Percentiles rank a stretch among this genome's conserved stretches.
These are phyloP conservation scores for Claviceps pazoutovae DNA, from an alignment of 2,329 filamentous ascomycete species.

Conservation along the genomic window DNA sequence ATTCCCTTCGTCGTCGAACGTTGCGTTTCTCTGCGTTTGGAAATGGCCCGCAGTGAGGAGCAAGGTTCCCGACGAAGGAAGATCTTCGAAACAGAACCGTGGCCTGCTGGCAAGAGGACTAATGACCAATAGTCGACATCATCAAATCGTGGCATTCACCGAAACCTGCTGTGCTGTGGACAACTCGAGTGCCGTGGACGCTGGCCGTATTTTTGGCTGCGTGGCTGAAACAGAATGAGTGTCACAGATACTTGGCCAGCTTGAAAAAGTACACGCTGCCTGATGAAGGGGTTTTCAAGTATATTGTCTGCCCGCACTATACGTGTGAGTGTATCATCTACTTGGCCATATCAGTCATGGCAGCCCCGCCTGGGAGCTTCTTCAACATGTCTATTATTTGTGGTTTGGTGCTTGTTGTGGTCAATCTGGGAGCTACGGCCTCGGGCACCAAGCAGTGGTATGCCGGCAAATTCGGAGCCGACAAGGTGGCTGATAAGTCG, in stretches of 20 bases:
- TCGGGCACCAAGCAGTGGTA: slow-evolving; percentile 70
- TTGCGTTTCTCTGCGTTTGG: neutral
- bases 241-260: slow-evolving; percentile 54
- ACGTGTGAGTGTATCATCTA: slow-evolving; percentile 80
- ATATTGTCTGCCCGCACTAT: slow-evolving; percentile 78
- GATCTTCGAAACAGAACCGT: too few species aligned
- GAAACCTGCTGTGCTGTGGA: slow-evolving; percentile 8
- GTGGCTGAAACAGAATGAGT: slow-evolving; percentile 60
- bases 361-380: slow-evolving; percentile 51
- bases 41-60: too few species aligned
- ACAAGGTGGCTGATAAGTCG: slow-evolving; percentile 50
- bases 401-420: slow-evolving; percentile 56
- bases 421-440: slow-evolving; percentile 75
- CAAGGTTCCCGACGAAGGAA: too few species aligned
- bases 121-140: slow-evolving; percentile 17
- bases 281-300: slow-evolving; percentile 53
- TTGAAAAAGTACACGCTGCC: slow-evolving; percentile 77
- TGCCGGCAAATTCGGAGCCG: slow-evolving; percentile 54
- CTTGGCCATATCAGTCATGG: slow-evolving; percentile 56
- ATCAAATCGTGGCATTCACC: slow-evolving; percentile 19
- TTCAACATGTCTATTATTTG: slow-evolving; percentile 62
- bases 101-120: too few species aligned
- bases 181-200: slow-evolving; percentile 26
- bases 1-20: neutral
- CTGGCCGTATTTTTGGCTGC: slow-evolving; percentile 53